phyloP scores from a whole-genome alignment of 129 eudicot species.

The Lactuca saligna region DNA sequence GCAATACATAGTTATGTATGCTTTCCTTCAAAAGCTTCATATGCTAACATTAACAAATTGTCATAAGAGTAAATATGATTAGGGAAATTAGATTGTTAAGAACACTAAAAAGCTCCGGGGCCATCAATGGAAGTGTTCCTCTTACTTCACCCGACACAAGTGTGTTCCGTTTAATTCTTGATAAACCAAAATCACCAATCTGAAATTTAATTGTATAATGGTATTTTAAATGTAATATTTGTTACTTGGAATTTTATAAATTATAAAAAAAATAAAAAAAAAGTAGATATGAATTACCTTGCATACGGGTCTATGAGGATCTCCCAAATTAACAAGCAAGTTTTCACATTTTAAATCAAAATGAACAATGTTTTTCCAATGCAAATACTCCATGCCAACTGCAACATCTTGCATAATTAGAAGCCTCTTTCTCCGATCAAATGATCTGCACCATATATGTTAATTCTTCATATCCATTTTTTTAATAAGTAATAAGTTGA shows the following conservation, averaged over 20 bases:
- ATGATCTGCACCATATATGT: slow-evolving; percentile 34
- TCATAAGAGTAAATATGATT: too few species aligned
- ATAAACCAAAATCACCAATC: slow-evolving; percentile 81
- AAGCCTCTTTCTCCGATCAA: slow-evolving; percentile 55
- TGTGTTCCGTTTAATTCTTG: slow-evolving; percentile 71
- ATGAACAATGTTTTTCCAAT: slow-evolving; percentile 64
- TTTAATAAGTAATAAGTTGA: slow-evolving; percentile 5
- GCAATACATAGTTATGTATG: too few species aligned
- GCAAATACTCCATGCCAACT: slow-evolving; percentile 77
- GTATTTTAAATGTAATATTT: too few species aligned
- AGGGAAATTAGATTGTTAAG: too few species aligned
- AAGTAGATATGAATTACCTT: slow-evolving; percentile 40
- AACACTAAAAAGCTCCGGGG: slow-evolving; percentile 79
- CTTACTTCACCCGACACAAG: slow-evolving; percentile 76
- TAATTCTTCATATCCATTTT: not conserved
- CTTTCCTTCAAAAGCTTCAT: too few species aligned
- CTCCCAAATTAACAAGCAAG: slow-evolving; percentile 72
- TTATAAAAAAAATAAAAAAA: too few species aligned
- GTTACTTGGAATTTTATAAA: too few species aligned
- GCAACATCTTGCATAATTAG: slow-evolving; percentile 68
- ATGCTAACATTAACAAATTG: too few species aligned
- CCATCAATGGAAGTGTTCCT: slow-evolving; percentile 92
- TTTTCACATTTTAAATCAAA: slow-evolving; percentile 77
- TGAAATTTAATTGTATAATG: slow-evolving; percentile 16
- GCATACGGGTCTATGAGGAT: slow-evolving; percentile 68